phyloP scores from a whole-genome alignment of 768 basidiomycete genomes.

The Agrocybe pediades region DNA sequence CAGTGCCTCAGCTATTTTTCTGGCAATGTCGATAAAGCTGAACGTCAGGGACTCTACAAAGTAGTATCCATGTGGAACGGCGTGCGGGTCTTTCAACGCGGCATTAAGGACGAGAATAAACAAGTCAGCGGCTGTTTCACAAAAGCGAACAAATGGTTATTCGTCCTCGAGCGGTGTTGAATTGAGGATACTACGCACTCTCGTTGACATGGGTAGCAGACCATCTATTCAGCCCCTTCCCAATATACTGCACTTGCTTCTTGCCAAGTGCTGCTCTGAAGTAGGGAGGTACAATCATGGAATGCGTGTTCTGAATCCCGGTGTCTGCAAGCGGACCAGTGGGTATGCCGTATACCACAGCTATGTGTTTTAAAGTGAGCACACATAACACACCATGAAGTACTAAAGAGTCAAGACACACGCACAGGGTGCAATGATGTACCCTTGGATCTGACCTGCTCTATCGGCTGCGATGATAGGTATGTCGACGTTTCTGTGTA shows the following conservation, averaged over 20 bases:
- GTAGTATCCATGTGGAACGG: conserved; percentile 21
- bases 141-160: neutral
- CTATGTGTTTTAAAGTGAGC: conserved; percentile 1
- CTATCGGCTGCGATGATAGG: conserved; percentile 44
- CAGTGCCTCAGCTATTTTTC: conserved; percentile 14
- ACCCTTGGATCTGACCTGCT: conserved; percentile 44
- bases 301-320: conserved; percentile 25
- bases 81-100: conserved; percentile 7
- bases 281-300: conserved; percentile 24
- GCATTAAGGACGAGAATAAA: conserved; percentile 19
- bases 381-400: neutral
- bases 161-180: neutral
- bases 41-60: conserved; percentile 23
- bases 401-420: too few relatives aligned
- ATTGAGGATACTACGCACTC: conserved; percentile 13
- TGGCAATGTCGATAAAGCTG: conserved; percentile 13
- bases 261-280: conserved; percentile 19
- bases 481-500: conserved; percentile 48
- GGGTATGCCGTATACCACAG: conserved; percentile 24
- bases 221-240: conserved; percentile 21
- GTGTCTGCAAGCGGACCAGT: conserved; percentile 25
- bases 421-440: conserved; percentile 48
- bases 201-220: conserved; percentile 21
- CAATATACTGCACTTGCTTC: conserved; percentile 21
- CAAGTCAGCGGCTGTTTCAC: conserved; percentile 22